Conservation (phyloP, 2,329 filamentous ascomycete genomes). For the Aureobasidium lini region DNA sequence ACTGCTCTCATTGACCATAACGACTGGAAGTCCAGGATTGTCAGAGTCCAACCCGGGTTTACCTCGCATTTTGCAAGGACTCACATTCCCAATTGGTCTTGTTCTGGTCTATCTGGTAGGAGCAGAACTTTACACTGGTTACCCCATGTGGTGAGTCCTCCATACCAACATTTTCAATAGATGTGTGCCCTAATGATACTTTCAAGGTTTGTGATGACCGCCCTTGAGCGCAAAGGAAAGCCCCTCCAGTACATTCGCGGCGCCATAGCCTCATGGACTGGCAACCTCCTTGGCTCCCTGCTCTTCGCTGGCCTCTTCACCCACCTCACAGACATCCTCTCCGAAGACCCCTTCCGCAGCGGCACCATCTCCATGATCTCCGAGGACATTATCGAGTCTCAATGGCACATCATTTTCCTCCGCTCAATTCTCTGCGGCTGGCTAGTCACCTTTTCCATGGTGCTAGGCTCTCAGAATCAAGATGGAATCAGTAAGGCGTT, state of each 20-base stretch:
- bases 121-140: conserved; percentile 25
- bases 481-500: conserved; percentile 26
- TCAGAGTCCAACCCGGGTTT: conserved; percentile 19
- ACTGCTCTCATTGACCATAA: conserved; percentile 19
- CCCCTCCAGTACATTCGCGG: conserved; percentile 18
- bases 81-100: conserved; percentile 22
- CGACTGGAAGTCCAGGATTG: conserved; percentile 18
- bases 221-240: conserved; percentile 19
- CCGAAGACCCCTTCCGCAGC: conserved; percentile 19
- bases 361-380: conserved; percentile 20
- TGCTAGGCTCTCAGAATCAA: conserved; percentile 23
- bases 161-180: not conserved
- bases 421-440: conserved; percentile 23
- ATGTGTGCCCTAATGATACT: not conserved
- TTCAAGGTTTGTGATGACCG: conserved; percentile 18
- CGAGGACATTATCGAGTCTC: conserved; percentile 20
- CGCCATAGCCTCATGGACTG: conserved; percentile 17
- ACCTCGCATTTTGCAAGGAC: conserved; percentile 21
- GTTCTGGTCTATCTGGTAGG: conserved; percentile 24
- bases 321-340: conserved; percentile 17
- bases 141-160: conserved; percentile 23
- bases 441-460: conserved; percentile 22
- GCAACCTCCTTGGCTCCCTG: conserved; percentile 21
- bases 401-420: conserved; percentile 23
- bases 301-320: conserved; percentile 18